These are phyloP conservation scores for Hordeum pubiflorum DNA, from an alignment of 202 grass and related monocot genomes.

Conservation along the genomic window DNA sequence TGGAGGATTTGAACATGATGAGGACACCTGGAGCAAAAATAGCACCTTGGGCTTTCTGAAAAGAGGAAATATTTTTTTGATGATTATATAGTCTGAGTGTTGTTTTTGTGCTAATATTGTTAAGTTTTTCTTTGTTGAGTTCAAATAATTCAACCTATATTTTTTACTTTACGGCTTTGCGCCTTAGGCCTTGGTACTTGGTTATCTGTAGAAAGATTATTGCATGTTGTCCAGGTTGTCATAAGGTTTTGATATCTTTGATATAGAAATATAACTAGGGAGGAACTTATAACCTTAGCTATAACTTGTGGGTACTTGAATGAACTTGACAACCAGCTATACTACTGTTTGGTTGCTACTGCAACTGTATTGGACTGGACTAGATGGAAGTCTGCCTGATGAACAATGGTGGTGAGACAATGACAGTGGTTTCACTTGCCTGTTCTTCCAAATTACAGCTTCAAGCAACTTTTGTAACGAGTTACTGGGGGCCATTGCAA, in stretches of 20 bases:
- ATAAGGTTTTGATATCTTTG: neutral
- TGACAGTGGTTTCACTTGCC: neutral
- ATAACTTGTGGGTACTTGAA: constrained; percentile 5
- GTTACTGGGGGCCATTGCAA: neutral
- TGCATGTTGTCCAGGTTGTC: neutral
- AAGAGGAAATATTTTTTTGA: neutral
- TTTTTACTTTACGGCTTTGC: neutral
- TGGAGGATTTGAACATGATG: neutral
- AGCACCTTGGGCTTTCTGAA: neutral
- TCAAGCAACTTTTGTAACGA: neutral
- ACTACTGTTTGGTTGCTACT: neutral
- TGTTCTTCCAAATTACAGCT: constrained; percentile 1
- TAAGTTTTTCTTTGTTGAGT: neutral
- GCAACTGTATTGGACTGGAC: neutral
- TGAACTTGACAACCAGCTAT: neutral
- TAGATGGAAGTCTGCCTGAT: neutral
- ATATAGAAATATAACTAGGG: neutral
- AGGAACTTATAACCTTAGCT: neutral
- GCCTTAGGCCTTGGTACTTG: neutral
- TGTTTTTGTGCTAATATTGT: neutral
- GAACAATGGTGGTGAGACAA: neutral
- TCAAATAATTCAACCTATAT: neutral
- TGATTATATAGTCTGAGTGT: neutral
- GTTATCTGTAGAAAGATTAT: neutral
- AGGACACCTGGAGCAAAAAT: neutral